Conservation (phyloP, 2,329 filamentous ascomycete genomes). For the Cryphonectria japonica region DNA sequence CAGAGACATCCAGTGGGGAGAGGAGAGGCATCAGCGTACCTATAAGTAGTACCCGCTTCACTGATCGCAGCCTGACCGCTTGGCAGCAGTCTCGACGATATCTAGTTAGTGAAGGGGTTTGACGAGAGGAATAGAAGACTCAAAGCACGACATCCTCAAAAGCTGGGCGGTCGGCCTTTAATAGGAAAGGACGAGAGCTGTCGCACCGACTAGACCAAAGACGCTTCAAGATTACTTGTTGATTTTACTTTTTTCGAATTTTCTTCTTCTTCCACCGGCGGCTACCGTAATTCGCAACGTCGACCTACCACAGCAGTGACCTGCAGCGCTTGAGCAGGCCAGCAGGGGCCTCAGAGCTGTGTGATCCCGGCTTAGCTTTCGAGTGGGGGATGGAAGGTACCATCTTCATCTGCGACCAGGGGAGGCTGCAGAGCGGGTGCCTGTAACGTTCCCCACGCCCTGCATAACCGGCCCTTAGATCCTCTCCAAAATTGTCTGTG, state of each 20-base stretch:
- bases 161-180: not conserved
- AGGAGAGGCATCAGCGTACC: not conserved
- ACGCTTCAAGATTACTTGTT: not conserved
- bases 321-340: not conserved
- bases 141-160: not conserved
- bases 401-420: not conserved
- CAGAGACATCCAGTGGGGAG: not conserved
- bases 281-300: not conserved
- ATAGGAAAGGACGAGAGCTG: not conserved
- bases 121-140: not conserved
- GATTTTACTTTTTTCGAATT: not conserved
- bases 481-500: not conserved
- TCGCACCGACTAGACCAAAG: not conserved
- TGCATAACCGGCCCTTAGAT: not conserved
- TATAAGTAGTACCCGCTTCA: slow-evolving; percentile 1
- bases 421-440: not conserved
- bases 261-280: not conserved
- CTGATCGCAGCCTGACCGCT: slow-evolving; percentile 2
- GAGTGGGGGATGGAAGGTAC: not conserved
- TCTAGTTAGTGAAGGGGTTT: not conserved
- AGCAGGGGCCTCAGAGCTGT: not conserved
- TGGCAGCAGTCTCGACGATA: not conserved
- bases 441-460: not conserved
- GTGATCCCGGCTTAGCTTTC: not conserved
- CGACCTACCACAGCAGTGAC: not conserved